Evolutionary conservation across 768 basidiomycete species (phyloP).

Genomic region (Termitomyces sp.): DNA sequence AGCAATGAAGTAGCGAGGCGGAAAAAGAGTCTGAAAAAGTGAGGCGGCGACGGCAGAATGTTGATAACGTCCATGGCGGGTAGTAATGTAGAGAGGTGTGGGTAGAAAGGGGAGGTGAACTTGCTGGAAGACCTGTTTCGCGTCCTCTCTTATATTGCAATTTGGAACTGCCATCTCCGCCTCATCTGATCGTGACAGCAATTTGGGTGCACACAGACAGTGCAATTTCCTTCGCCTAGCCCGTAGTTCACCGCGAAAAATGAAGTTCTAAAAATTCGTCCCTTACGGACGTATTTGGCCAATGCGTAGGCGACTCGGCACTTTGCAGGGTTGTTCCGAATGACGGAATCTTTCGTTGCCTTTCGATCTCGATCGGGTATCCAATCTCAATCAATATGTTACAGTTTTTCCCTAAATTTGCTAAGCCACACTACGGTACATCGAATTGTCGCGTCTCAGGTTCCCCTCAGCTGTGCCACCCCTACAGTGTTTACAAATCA

Average conservation of each 20-base stretch:
- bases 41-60: constrained; percentile 48
- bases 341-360: constrained; percentile 25
- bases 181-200: constrained; percentile 16
- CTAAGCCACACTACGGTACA: constrained; percentile 1
- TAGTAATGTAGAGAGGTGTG: neutral
- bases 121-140: constrained; percentile 6
- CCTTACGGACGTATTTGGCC: constrained; percentile 19
- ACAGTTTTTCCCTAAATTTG: constrained; percentile 11
- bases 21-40: constrained; percentile 43
- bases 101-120: neutral
- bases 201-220: constrained; percentile 9
- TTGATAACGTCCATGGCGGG: constrained; percentile 34
- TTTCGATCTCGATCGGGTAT: constrained; percentile 15
- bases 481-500: neutral
- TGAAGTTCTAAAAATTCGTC: constrained; percentile 10
- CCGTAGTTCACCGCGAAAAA: constrained; percentile 9
- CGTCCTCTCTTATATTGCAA: constrained; percentile 12
- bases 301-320: constrained; percentile 11
- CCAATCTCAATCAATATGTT: constrained; percentile 11
- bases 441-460: constrained; percentile 3
- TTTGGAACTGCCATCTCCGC: constrained; percentile 10
- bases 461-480: constrained; percentile 2
- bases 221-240: constrained; percentile 8
- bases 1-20: constrained; percentile 40
- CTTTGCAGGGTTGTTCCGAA: constrained; percentile 16